Percentiles rank a stretch among this genome's conserved stretches.
Evolutionary conservation across 2,329 filamentous ascomycete species (phyloP).

Genomic region (Ophiostoma pallidulum): DNA sequence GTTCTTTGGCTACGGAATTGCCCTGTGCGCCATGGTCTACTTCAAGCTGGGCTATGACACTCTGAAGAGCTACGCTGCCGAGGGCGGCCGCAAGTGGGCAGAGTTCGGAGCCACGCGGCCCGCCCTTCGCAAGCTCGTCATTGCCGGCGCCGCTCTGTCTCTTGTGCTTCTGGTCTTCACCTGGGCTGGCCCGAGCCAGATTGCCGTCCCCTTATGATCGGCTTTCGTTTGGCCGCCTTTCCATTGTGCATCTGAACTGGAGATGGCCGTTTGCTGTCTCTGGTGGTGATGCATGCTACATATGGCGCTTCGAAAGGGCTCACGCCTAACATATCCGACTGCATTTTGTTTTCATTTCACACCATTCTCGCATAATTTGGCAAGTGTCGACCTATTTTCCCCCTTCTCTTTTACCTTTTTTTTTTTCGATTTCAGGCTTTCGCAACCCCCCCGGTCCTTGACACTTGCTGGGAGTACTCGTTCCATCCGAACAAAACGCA

Average conservation of each 20-base stretch:
- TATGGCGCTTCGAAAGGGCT: too few species aligned
- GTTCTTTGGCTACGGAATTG: constrained; percentile 76
- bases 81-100: constrained; percentile 69
- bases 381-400: constrained; percentile 3
- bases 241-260: background rate
- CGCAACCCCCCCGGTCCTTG: background rate
- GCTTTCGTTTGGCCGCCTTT: background rate
- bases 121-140: constrained; percentile 64
- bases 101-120: constrained; percentile 75
- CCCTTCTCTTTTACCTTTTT: background rate
- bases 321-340: too few species aligned
- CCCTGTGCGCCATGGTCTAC: constrained; percentile 69
- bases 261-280: too few species aligned
- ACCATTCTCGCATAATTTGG: constrained; percentile 1
- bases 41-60: constrained; percentile 81
- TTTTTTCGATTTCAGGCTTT: background rate
- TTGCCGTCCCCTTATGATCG: constrained; percentile 12
- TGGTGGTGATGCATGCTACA: too few species aligned
- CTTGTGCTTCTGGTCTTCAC: constrained; percentile 62
- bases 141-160: constrained; percentile 55
- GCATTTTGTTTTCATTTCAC: background rate
- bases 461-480: constrained; percentile 9
- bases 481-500: constrained; percentile 6
- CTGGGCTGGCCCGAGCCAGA: constrained; percentile 14
- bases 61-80: constrained; percentile 67